A percentile compares a stretch with the other conserved stretches of the same genome.
These are phyloP conservation scores for Paracoccidioides lutzii DNA, from an alignment of 2,329 filamentous ascomycete genomes.

Conservation along the genomic window DNA sequence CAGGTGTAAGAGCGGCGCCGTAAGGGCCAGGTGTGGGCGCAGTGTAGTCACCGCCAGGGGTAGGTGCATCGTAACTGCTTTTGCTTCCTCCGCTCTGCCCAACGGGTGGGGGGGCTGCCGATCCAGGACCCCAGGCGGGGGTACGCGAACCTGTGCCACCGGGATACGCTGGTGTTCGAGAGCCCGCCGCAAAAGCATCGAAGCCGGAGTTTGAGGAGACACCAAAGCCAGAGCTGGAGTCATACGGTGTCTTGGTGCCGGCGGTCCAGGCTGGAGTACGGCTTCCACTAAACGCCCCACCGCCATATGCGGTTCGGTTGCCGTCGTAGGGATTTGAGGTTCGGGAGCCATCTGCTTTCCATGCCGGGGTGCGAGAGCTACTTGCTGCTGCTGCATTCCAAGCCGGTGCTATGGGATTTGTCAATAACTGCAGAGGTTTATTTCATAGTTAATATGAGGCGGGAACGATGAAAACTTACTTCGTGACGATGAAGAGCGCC, in stretches of 20 bases:
- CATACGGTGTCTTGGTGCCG: slow-evolving; percentile 58
- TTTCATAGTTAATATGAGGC: neutral
- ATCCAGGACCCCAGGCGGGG: slow-evolving; percentile 29
- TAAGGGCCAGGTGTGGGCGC: slow-evolving; percentile 53
- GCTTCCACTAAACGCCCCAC: slow-evolving; percentile 36
- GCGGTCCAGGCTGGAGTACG: slow-evolving; percentile 70
- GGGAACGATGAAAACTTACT: slow-evolving; percentile 39
- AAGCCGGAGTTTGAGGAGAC: slow-evolving; percentile 58
- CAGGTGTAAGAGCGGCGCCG: slow-evolving; percentile 51
- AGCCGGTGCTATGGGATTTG: slow-evolving; percentile 23
- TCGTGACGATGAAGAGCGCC: slow-evolving; percentile 41
- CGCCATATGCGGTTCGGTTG: slow-evolving; percentile 49
- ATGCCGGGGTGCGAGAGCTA: slow-evolving; percentile 38
- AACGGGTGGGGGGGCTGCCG: slow-evolving; percentile 19
- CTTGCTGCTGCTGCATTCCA: slow-evolving; percentile 30
- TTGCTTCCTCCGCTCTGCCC: slow-evolving; percentile 17
- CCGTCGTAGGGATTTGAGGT: slow-evolving; percentile 50
- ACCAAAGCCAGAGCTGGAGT: slow-evolving; percentile 53
- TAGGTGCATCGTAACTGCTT: slow-evolving; percentile 57
- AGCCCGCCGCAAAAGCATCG: slow-evolving; percentile 54
- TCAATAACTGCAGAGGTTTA: neutral
- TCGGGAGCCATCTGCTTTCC: slow-evolving; percentile 44
- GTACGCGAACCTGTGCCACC: slow-evolving; percentile 24
- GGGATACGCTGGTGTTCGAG: slow-evolving; percentile 59
- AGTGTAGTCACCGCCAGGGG: slow-evolving; percentile 52